phyloP scores from a whole-genome alignment of 23 red algal genomes.

The Rhodosorus marinus region DNA sequence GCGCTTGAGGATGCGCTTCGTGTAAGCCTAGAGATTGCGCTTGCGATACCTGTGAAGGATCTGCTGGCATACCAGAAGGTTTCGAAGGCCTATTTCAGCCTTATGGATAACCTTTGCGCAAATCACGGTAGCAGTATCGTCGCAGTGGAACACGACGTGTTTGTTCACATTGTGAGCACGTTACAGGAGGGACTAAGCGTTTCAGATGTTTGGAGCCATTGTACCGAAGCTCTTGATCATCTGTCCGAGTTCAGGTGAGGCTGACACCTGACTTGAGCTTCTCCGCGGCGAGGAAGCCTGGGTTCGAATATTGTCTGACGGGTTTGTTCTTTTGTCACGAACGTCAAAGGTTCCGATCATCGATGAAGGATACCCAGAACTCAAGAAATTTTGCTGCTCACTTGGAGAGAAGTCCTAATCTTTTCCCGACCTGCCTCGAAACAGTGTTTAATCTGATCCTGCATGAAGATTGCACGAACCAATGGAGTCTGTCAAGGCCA shows the following conservation, averaged over 20 bases:
- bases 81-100: slow-evolving; percentile 31
- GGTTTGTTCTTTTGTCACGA: no score
- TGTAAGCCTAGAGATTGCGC: slow-evolving; percentile 26
- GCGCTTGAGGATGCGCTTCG: slow-evolving; percentile 41
- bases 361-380: no score
- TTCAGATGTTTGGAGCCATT: slow-evolving; percentile 54
- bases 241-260: slow-evolving; percentile 30
- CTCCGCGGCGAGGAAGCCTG: no score
- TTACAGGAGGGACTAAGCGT: slow-evolving; percentile 50
- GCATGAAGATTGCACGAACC: slow-evolving; percentile 58
- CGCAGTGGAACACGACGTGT: slow-evolving; percentile 25
- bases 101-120: slow-evolving; percentile 35
- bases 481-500: slow-evolving; percentile 72
- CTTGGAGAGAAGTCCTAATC: slow-evolving; percentile 26
- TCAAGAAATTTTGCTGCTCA: no score
- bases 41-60: slow-evolving; percentile 35
- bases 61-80: slow-evolving; percentile 58
- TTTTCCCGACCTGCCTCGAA: slow-evolving; percentile 40
- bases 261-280: background rate
- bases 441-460: slow-evolving; percentile 55
- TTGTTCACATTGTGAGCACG: slow-evolving; percentile 32
- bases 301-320: no score
- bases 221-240: slow-evolving; percentile 36
- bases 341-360: no score
- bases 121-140: slow-evolving; percentile 34